Conservation (phyloP, 2,329 filamentous ascomycete genomes). For the Lasiodiplodia citricola region DNA sequence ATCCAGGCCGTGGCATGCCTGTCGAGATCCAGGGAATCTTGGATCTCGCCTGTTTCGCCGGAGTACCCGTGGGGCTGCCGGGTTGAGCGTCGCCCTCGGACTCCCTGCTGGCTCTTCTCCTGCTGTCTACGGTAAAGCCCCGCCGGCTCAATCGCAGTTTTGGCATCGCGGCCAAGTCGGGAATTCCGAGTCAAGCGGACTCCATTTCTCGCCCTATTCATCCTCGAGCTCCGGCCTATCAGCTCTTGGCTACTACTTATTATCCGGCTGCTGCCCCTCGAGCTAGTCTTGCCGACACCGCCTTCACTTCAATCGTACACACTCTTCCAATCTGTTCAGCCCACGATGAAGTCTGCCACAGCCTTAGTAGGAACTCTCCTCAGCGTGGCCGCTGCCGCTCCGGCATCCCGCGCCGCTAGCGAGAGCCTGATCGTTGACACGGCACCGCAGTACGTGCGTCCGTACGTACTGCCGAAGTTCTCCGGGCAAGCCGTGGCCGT, state of each 20-base stretch:
- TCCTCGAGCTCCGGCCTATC: background rate
- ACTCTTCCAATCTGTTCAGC: too few species aligned
- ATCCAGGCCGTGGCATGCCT: background rate
- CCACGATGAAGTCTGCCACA: constrained; percentile 18
- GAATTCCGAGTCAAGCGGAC: background rate
- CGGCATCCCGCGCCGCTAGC: background rate
- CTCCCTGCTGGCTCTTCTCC: background rate
- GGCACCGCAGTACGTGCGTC: constrained; percentile 42
- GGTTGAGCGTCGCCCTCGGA: background rate
- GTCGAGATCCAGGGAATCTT: too few species aligned
- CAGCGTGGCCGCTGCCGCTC: background rate
- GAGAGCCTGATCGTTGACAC: constrained; percentile 29
- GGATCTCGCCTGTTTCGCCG: background rate
- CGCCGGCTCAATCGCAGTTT: background rate
- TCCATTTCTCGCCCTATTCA: background rate
- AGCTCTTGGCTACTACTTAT: background rate
- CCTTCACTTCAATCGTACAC: background rate
- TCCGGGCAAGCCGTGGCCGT: constrained; percentile 43
- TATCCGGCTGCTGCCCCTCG: background rate
- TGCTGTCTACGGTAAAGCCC: background rate
- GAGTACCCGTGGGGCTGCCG: background rate
- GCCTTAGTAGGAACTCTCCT: background rate
- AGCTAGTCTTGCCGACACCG: background rate
- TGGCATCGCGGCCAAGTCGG: constrained; percentile 11
- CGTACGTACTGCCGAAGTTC: constrained; percentile 46